Percentiles rank a stretch among this genome's conserved stretches.
phyloP scores from a whole-genome alignment of 208 protist species.

The Leptomonas pyrrhocoris region DNA sequence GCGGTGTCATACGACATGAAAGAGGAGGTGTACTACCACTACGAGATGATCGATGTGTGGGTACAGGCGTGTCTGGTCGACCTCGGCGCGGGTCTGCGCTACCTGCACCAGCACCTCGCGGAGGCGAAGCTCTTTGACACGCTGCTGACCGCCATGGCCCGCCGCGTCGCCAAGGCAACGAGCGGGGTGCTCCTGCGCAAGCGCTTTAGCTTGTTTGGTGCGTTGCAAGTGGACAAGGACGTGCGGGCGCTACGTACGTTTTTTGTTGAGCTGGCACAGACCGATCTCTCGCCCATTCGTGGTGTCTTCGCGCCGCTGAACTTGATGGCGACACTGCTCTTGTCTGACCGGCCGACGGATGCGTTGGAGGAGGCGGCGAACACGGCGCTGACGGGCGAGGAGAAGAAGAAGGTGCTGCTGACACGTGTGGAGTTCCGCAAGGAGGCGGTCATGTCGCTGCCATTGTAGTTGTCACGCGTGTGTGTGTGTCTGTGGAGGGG shows the following conservation, averaged over 20 bases:
- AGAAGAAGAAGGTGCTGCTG: slow-evolving; percentile 69
- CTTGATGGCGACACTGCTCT: slow-evolving; percentile 58
- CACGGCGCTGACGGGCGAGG: slow-evolving; percentile 69
- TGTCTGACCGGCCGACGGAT: slow-evolving; percentile 68
- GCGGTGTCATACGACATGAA: slow-evolving; percentile 64
- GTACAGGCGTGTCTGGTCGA: slow-evolving; percentile 66
- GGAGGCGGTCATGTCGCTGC: slow-evolving; percentile 62
- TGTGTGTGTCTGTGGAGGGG: not conserved
- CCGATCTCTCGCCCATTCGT: slow-evolving; percentile 56
- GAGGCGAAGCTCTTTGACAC: slow-evolving; percentile 53
- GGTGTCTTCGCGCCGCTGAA: slow-evolving; percentile 55
- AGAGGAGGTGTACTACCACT: slow-evolving; percentile 80
- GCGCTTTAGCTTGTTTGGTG: slow-evolving; percentile 64
- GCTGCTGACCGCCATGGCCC: slow-evolving; percentile 52
- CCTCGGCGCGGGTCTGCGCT: slow-evolving; percentile 38
- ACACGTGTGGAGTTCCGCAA: slow-evolving; percentile 68
- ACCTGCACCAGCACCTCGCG: slow-evolving; percentile 37
- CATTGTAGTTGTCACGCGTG: slow-evolving; percentile 34
- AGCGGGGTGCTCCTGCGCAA: slow-evolving; percentile 56
- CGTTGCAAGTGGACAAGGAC: slow-evolving; percentile 84
- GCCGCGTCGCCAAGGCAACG: slow-evolving; percentile 28
- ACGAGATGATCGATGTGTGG: slow-evolving; percentile 86
- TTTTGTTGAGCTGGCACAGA: slow-evolving; percentile 51
- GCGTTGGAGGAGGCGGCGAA: slow-evolving; percentile 67
- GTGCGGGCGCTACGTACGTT: slow-evolving; percentile 71